Conservation (phyloP, 2,329 filamentous ascomycete species). For the Xylariales sp. region DNA sequence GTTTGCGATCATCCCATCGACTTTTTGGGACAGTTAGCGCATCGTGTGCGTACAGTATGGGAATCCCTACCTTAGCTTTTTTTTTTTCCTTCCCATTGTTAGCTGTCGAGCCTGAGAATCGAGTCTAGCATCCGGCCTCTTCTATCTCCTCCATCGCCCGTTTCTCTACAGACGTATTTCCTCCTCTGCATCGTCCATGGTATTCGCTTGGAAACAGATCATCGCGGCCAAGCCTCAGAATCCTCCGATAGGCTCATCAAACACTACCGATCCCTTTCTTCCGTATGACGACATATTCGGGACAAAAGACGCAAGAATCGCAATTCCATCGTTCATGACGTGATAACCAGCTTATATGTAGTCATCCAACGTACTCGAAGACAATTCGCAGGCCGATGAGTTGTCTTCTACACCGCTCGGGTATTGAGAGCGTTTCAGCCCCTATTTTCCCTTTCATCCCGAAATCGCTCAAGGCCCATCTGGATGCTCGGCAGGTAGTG, state of each 20-base stretch:
- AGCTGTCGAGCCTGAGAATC: background rate
- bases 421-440: constrained; percentile 17
- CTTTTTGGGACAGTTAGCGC: constrained; percentile 7
- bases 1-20: constrained; percentile 3
- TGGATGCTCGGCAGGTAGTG: constrained; percentile 16
- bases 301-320: constrained; percentile 28
- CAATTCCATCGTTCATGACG: constrained; percentile 34
- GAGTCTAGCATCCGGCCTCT: background rate
- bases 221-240: background rate
- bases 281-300: constrained; percentile 34
- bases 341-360: constrained; percentile 35
- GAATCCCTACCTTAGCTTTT: background rate
- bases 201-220: background rate
- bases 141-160: no score
- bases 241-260: background rate
- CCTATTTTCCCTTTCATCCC: constrained; percentile 21
- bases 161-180: background rate
- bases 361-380: constrained; percentile 29
- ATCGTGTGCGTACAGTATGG: background rate
- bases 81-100: background rate
- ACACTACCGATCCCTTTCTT: background rate
- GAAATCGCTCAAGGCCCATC: constrained; percentile 19
- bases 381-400: constrained; percentile 27
- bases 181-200: background rate
- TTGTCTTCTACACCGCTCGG: constrained; percentile 25